Conservation (phyloP, 2,329 filamentous ascomycete species). For the Fusarium sp. region DNA sequence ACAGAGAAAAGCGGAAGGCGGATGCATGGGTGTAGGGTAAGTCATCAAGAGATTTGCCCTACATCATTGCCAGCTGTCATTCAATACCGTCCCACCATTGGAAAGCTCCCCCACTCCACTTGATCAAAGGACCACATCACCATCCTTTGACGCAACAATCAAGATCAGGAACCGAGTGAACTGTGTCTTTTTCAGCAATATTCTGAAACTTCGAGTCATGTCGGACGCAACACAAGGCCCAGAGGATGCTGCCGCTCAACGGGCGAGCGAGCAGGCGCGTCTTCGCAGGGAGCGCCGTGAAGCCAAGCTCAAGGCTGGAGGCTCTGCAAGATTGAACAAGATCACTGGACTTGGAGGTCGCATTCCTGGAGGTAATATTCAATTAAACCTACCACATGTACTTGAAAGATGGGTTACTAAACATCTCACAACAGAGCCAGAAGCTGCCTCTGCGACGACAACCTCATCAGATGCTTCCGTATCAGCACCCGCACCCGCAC, state of each 20-base stretch:
- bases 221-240: conserved; percentile 50
- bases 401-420: not conserved
- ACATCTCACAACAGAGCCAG: conserved; percentile 8
- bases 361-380: conserved; percentile 46
- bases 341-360: conserved; percentile 74
- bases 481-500: conserved; percentile 45
- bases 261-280: conserved; percentile 72
- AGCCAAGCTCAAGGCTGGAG: conserved; percentile 79
- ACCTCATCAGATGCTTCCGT: conserved; percentile 42
- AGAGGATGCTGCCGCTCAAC: conserved; percentile 58
- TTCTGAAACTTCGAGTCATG: conserved; percentile 45
- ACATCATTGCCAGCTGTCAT: conserved; percentile 26
- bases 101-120: conserved; percentile 23
- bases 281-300: conserved; percentile 81
- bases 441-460: conserved; percentile 23
- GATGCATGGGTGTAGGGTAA: conserved; percentile 13
- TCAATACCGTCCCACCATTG: conserved; percentile 10
- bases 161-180: conserved; percentile 9
- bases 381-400: not conserved
- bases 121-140: conserved; percentile 27
- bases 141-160: not conserved
- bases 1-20: too few species aligned
- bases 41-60: not conserved
- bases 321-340: conserved; percentile 73
- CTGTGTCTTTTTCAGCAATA: not conserved